A percentile compares a stretch with the other conserved stretches of the same genome.
Evolutionary conservation across 2,329 filamentous ascomycete genomes (phyloP).

Genomic region (Magnaporthiopsis rhizophila): DNA sequence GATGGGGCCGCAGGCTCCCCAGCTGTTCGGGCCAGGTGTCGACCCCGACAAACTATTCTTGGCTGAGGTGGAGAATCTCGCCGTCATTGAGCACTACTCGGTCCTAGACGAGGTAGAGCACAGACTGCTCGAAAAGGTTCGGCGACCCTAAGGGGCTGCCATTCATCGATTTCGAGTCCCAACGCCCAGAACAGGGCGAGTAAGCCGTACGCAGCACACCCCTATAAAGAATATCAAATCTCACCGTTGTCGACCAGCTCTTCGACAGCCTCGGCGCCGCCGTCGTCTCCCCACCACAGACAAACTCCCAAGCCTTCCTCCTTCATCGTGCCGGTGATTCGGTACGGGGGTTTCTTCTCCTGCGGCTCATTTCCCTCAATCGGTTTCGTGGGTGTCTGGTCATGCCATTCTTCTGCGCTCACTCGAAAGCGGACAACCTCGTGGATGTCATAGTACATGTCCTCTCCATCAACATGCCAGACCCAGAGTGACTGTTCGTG

Average conservation of each 20-base stretch:
- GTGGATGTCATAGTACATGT: slow-evolving; percentile 81
- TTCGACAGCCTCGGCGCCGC: neutral
- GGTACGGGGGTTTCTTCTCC: slow-evolving; percentile 61
- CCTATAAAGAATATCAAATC: neutral
- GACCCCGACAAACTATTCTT: slow-evolving; percentile 94
- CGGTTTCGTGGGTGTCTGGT: slow-evolving; percentile 68
- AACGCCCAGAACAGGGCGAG: neutral
- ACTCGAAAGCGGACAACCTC: slow-evolving; percentile 84
- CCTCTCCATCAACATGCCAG: slow-evolving; percentile 67
- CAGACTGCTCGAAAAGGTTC: slow-evolving; percentile 56
- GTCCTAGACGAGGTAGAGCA: slow-evolving; percentile 84
- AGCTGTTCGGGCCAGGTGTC: slow-evolving; percentile 85
- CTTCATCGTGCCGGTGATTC: slow-evolving; percentile 58
- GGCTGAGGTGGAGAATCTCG: slow-evolving; percentile 88
- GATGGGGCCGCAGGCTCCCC: slow-evolving; percentile 59
- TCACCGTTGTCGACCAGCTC: slow-evolving; percentile 1
- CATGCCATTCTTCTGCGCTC: slow-evolving; percentile 82
- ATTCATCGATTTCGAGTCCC: neutral
- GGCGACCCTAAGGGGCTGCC: neutral
- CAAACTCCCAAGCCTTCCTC: slow-evolving; percentile 54
- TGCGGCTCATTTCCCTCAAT: slow-evolving; percentile 52
- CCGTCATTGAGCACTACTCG: slow-evolving; percentile 89
- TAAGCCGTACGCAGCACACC: neutral
- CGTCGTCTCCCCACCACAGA: slow-evolving; percentile 37
- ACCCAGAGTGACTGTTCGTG: slow-evolving; percentile 74